Percentiles rank a stretch among this genome's conserved stretches.
Evolutionary conservation across 2,329 filamentous ascomycete genomes (phyloP).

Genomic region (Sporothrix protearum): DNA sequence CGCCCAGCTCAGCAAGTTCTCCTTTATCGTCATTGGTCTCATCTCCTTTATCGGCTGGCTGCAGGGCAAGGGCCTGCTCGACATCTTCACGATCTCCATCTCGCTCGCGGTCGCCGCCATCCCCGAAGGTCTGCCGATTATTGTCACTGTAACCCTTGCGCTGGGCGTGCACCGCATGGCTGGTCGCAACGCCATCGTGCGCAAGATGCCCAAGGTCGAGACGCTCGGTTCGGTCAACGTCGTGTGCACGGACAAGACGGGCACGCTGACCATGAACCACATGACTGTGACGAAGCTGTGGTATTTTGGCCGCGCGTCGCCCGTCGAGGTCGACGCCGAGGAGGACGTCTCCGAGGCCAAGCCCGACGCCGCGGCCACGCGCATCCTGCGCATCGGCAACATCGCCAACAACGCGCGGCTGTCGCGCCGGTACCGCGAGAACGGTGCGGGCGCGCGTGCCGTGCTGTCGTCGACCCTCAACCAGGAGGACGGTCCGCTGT

Average conservation of each 20-base stretch:
- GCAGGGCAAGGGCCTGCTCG: slow-evolving; percentile 82
- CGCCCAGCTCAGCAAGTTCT: slow-evolving; percentile 93
- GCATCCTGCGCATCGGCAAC: slow-evolving; percentile 86
- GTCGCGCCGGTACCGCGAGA: slow-evolving; percentile 66
- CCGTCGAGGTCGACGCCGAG: slow-evolving; percentile 53
- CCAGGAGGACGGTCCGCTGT: slow-evolving; percentile 52
- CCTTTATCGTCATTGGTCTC: slow-evolving; percentile 87
- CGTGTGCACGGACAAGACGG: slow-evolving; percentile 98
- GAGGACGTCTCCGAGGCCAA: slow-evolving; percentile 53
- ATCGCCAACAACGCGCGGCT: slow-evolving; percentile 93
- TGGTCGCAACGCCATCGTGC: slow-evolving; percentile 88
- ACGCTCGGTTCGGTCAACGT: slow-evolving; percentile 98
- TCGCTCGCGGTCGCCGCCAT: slow-evolving; percentile 95
- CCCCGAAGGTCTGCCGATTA: slow-evolving; percentile 93
- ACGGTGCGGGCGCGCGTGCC: slow-evolving; percentile 68
- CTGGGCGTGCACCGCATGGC: slow-evolving; percentile 96
- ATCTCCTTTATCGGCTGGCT: slow-evolving; percentile 89
- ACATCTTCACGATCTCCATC: slow-evolving; percentile 97
- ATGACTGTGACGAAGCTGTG: slow-evolving; percentile 98
- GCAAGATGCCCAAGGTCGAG: slow-evolving; percentile 93
- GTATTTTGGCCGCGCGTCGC: slow-evolving; percentile 70
- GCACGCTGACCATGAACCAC: slow-evolving; percentile 93
- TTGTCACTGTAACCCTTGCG: slow-evolving; percentile 94
- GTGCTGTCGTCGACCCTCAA: slow-evolving; percentile 81
- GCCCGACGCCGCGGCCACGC: slow-evolving; percentile 70